These are phyloP conservation scores for Gryganskiella cystojenkinii DNA, from an alignment of 192 early-diverging fungal genomes.

Conservation along the genomic window DNA sequence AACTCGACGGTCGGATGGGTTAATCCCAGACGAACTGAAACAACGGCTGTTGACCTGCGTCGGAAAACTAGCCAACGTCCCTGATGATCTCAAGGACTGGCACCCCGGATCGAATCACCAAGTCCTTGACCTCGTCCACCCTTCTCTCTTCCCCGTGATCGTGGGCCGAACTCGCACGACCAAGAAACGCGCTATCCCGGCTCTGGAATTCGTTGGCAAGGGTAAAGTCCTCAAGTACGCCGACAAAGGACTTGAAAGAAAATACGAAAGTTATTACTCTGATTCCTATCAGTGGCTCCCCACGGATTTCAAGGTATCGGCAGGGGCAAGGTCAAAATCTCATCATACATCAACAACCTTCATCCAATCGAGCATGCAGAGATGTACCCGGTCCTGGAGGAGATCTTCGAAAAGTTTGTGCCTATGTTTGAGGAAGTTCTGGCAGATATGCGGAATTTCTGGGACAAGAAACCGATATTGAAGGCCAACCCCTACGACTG, in stretches of 20 bases:
- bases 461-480: neutral
- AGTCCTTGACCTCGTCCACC: constrained; percentile 66
- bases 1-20: constrained; percentile 31
- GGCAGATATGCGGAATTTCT: constrained; percentile 17
- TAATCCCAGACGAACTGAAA: constrained; percentile 12
- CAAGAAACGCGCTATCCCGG: no score
- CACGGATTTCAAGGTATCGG: constrained; percentile 66
- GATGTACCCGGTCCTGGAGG: constrained; percentile 62
- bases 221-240: no score
- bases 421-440: constrained; percentile 72
- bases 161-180: no score
- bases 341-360: constrained; percentile 83
- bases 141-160: no score
- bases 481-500: constrained; percentile 2
- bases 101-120: constrained; percentile 55
- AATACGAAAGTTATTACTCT: no score
- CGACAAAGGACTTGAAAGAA: no score
- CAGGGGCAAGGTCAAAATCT: constrained; percentile 56
- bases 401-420: constrained; percentile 64
- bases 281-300: constrained; percentile 74
- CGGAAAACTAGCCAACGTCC: constrained; percentile 14
- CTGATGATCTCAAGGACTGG: constrained; percentile 50
- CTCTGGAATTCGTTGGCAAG: no score
- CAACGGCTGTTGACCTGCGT: constrained; percentile 16
- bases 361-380: constrained; percentile 61